A percentile compares a stretch with the other conserved stretches of the same genome.
Conservation (phyloP, 2,329 filamentous ascomycete genomes). For the Clonostachys chloroleuca region DNA sequence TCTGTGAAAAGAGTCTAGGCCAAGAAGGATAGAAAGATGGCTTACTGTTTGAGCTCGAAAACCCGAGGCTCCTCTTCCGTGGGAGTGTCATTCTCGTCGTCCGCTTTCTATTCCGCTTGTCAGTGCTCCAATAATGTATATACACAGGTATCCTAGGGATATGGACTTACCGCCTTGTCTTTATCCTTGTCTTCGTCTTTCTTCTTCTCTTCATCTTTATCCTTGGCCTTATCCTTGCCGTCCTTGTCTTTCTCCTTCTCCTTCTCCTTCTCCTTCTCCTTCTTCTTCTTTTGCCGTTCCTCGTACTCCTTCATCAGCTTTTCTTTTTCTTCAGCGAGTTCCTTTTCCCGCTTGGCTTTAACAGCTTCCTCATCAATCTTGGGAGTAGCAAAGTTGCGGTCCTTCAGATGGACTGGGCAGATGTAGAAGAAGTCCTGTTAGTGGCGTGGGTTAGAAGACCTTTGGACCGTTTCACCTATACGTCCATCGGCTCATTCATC, state of each 20-base stretch:
- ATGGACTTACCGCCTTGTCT: constrained; percentile 18
- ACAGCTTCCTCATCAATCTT: constrained; percentile 65
- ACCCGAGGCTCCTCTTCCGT: constrained; percentile 69
- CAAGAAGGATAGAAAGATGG: background rate
- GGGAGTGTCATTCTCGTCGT: constrained; percentile 10
- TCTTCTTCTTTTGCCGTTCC: constrained; percentile 64
- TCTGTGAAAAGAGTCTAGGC: background rate
- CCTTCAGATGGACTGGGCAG: constrained; percentile 78
- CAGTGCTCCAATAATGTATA: no score
- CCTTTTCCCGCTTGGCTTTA: constrained; percentile 57
- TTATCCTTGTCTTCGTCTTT: constrained; percentile 28
- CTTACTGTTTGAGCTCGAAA: constrained; percentile 77
- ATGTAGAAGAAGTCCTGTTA: constrained; percentile 82
- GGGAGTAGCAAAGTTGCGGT: constrained; percentile 74
- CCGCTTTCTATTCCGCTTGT: no score
- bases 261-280: constrained; percentile 55
- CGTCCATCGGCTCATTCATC: background rate
- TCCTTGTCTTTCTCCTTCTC: constrained; percentile 42
- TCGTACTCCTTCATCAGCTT: constrained; percentile 74
- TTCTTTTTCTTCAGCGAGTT: constrained; percentile 59
- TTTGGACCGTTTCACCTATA: no score
- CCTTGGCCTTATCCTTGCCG: constrained; percentile 36
- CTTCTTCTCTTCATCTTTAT: constrained; percentile 34
- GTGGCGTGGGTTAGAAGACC: no score
- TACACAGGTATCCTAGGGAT: constrained; percentile 2